Evolutionary conservation across 2,329 filamentous ascomycete species (phyloP), one percentile per base, ranked within the genome.

Genomic region (Plectosphaerella plurivora): DNA sequence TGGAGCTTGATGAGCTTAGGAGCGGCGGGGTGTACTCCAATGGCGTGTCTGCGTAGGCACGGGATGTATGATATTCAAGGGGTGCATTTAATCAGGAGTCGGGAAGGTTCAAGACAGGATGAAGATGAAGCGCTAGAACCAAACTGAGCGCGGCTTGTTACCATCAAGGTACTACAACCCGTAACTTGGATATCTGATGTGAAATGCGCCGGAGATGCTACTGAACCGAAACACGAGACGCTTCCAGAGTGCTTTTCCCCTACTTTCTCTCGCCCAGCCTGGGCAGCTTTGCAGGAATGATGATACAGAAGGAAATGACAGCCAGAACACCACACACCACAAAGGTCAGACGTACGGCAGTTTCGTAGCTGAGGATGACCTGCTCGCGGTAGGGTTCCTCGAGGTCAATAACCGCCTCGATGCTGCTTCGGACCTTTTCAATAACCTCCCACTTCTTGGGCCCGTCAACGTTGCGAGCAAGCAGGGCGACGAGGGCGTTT

Each of bases 1-100:
- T 91, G 46, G 94, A 97, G 75, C 68, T 97, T 59, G 82, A 86
- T 47, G 74, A 71, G 51, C 71, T 96, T 59, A 68, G 63, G 39
- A 61, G 65, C 39, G 65, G 66, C 46, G 65, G 65, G 39, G 61
- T 61, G 15, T 44, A 44, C 18, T 10, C 41, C 41, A 65, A 67
- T 16, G 53, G 49, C 36, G 51, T 51, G n/a, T 18, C 41, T 44
- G 16, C 41, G 41, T 18, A 18, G 41, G n/a, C 28, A 33, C 11
- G 28, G 28, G 28, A 33, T 33, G 28, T 33, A 33, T 12, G 28
- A 33, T 33, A 33, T 33, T 12, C 28, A 12, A 12, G 28, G 28
- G 11, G 28, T 33, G 28, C 28, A 33, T 33, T 33, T 33, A 5
- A 22, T 22, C 22, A 33, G 28, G 28, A 33, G 28, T 33, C 28